Evolutionary conservation across 2,329 filamentous ascomycete genomes (phyloP), one percentile per base, ranked within the genome.

Genomic region (Trichoderma lentiforme): DNA sequence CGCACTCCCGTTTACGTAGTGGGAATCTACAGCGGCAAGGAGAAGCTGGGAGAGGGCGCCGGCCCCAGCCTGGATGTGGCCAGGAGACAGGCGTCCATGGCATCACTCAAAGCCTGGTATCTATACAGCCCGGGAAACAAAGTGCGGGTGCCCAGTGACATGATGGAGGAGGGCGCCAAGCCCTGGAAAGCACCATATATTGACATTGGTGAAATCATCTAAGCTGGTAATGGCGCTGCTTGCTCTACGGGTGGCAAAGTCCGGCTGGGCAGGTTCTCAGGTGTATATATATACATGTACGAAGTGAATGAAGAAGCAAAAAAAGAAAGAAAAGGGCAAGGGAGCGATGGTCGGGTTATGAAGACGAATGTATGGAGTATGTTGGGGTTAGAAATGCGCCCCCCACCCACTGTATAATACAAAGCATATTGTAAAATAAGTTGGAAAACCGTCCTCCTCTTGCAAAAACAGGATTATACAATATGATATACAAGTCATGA

Each of bases 81-180:
- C 36, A 89, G 93, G 74, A 87, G 89, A 74, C 89, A 93, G 80
- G 96, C 96, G 24, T 90, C 93, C 47, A 95, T 97, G 78, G 91
- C 92, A 74, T 91, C 94, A 21, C 86, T 99, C 79, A 97, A 97
- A 86, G 87, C 91, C 6, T 99, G 96, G 96, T 99, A 99, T 82
- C 86, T 99, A 68, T 99, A 99, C 85, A 95, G 91, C 80, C 95
- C 96, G 32, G 85, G 87, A 71, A 83, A 86, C 76, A 83, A 89
- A 74, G 87, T 90, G 64, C 86, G 87, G 72, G 85, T 93, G 73
- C 92, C 92, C 28, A 93, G 91, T 79, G 90, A 93, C 74, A 91
- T 88, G 84, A 86, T 92, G 75, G 84, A 86, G 69, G 85, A 89
- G 74, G 86, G 85, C 61, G 88, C 89, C 57, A 83, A 83, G 77